Evolutionary conservation across 2,329 filamentous ascomycete species (phyloP), one percentile per base, ranked within the genome.

Genomic region (Ophiocordyceps camponoti-floridani): DNA sequence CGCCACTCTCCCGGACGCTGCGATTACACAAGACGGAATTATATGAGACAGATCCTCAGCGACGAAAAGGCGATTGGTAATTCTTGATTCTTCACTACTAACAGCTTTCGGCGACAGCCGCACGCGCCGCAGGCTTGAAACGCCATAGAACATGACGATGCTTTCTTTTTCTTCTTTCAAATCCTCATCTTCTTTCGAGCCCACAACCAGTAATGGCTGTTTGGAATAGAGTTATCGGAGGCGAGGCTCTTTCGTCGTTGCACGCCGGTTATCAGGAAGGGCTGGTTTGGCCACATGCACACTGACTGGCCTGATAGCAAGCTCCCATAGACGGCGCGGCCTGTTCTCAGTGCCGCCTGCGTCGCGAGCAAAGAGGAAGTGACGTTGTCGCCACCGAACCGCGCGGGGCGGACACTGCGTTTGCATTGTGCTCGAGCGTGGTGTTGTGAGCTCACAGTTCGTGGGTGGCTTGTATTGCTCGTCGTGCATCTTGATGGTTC

Each of bases 61-160:
- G 13, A 37, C 35, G 14, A 16, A 37, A 37, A 37, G 35, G 16
- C 13, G 5, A 37, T 6, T 10, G 35, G n/a, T 37, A 37, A 37
- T 37, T 37, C 35, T 37, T 37, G n/a, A n/a, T 16, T 37, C 18
- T 37, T 30, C 16, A n/a, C 33, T 46, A 46, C 49, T 47, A 33
- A 50, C 48, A 47, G 49, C 42, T 47, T 35, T 47, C 46, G 43
- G 46, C 42, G 16, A 46, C 37, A 44, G 46, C 44, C 48, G 44
- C 46, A 46, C 37, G 57, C 57, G 57, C 59, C 58, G 51, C 49
- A 47, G 56, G 53, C 46, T 53, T 52, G 53, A 51, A 38, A 47
- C 49, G 54, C 50, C 47, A 59, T 59, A 59, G 57, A 40, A 59
- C 19, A 23, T 43, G 18, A 23, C 19, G 14, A 23, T 27, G 13